phyloP scores from a whole-genome alignment of 345 rosid genomes.

The Gossypium rotundifolium region DNA sequence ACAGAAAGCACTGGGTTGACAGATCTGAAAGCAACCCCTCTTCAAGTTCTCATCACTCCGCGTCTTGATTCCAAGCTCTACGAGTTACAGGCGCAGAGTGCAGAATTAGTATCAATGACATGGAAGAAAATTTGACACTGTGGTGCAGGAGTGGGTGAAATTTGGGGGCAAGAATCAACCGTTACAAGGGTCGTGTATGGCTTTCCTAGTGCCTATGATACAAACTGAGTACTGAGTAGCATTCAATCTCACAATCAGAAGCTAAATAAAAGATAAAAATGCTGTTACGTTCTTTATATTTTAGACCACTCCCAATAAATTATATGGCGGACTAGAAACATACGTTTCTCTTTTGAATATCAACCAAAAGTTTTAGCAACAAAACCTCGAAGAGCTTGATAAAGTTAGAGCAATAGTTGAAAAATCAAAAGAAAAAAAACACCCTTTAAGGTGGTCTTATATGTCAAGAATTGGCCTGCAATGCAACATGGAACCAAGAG shows the following conservation, averaged over 20 bases:
- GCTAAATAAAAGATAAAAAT: neutral
- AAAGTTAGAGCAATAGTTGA: too few species aligned
- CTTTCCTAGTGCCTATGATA: too few species aligned
- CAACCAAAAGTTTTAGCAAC: too few species aligned
- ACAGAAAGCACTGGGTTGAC: conserved; percentile 23
- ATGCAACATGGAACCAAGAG: too few species aligned
- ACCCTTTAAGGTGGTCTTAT: too few species aligned
- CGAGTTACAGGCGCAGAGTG: neutral
- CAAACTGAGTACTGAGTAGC: neutral
- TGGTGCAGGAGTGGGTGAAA: neutral
- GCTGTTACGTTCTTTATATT: neutral
- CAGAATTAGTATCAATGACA: neutral
- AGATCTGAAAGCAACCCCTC: conserved; percentile 36
- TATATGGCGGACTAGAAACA: too few species aligned
- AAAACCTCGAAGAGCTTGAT: too few species aligned
- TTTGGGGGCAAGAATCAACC: neutral
- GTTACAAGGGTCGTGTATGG: neutral
- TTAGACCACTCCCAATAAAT: neutral
- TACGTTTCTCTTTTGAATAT: too few species aligned
- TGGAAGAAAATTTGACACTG: neutral
- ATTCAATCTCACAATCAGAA: neutral
- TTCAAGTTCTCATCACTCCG: conserved; percentile 29
- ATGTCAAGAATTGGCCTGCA: too few species aligned
- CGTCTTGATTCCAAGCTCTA: conserved; percentile 21
- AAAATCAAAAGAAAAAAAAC: too few species aligned